Conservation (phyloP, 192 early-diverging fungal species). For the Rhizophagus prolifer region DNA sequence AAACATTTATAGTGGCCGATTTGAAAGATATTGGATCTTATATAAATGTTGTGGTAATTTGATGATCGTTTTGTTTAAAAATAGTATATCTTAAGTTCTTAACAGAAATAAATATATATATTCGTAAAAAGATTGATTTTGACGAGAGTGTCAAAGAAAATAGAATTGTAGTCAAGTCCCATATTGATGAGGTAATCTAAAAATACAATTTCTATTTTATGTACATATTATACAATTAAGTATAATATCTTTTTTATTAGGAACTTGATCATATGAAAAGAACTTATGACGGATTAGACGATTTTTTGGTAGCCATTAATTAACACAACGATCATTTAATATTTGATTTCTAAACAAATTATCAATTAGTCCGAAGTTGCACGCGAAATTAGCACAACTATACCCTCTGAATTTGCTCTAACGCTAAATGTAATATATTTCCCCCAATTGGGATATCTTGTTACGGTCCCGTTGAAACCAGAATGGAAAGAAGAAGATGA, state of each 20-base stretch:
- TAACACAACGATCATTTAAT: background rate
- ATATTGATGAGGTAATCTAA: conserved; percentile 41
- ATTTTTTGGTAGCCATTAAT: conserved; percentile 53
- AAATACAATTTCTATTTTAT: background rate
- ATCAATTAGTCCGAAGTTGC: conserved; percentile 51
- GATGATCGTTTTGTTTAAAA: background rate
- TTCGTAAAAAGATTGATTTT: conserved; percentile 63
- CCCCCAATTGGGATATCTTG: conserved; percentile 76
- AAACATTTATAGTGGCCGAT: conserved; percentile 34
- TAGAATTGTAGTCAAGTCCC: conserved; percentile 58
- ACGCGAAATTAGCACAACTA: conserved; percentile 50
- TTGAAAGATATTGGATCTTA: conserved; percentile 52
- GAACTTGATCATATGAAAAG: conserved; percentile 69
- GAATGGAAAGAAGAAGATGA: conserved; percentile 47
- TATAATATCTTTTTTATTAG: no score
- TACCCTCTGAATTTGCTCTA: conserved; percentile 54
- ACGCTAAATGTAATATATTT: conserved; percentile 75
- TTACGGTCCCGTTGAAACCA: conserved; percentile 61
- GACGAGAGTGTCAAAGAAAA: conserved; percentile 60
- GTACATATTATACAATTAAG: no score
- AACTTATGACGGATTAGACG: conserved; percentile 64
- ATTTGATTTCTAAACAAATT: background rate
- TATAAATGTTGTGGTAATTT: conserved; percentile 59
- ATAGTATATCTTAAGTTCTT: no score
- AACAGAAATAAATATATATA: background rate